These are phyloP conservation scores for Lactarius tabidus DNA, from an alignment of 768 basidiomycete genomes.

Conservation along the genomic window DNA sequence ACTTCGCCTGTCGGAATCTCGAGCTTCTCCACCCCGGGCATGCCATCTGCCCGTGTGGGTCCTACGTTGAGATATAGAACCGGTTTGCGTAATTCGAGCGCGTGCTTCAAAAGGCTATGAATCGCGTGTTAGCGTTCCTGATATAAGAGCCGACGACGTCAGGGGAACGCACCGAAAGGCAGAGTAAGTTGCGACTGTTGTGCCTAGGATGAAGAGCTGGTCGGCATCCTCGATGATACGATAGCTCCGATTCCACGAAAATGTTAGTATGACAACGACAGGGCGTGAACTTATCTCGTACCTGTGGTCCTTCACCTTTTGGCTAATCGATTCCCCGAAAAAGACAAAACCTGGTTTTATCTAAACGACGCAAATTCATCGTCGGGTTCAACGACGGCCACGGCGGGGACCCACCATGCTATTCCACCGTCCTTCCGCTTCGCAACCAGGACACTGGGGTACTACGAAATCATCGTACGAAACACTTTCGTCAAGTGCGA, in stretches of 20 bases:
- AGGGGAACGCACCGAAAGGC: constrained; percentile 63
- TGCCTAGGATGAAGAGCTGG: constrained; percentile 76
- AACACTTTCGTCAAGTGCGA: constrained; percentile 70
- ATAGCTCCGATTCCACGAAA: constrained; percentile 41
- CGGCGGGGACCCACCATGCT: constrained; percentile 45
- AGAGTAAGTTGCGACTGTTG: constrained; percentile 90
- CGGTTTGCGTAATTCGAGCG: constrained; percentile 68
- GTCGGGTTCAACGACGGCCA: neutral
- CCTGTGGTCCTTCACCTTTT: constrained; percentile 65
- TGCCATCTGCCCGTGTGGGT: constrained; percentile 77
- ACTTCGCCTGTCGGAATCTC: constrained; percentile 73
- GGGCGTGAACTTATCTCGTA: constrained; percentile 29
- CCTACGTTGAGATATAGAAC: constrained; percentile 84
- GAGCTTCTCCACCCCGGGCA: constrained; percentile 70
- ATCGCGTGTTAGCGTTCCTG: constrained; percentile 28
- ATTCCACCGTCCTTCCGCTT: constrained; percentile 50
- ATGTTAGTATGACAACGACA: constrained; percentile 2
- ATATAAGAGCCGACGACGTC: neutral
- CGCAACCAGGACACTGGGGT: constrained; percentile 71
- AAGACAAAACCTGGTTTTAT: constrained; percentile 82
- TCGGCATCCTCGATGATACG: constrained; percentile 55
- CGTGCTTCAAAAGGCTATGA: constrained; percentile 66
- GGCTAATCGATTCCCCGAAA: constrained; percentile 85
- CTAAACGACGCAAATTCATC: constrained; percentile 33
- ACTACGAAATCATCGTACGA: constrained; percentile 75